Evolutionary conservation across 495 filamentous ascomycete genomes (phyloP), one percentile per base, ranked within the genome.

Genomic region (Penicillium soppii): DNA sequence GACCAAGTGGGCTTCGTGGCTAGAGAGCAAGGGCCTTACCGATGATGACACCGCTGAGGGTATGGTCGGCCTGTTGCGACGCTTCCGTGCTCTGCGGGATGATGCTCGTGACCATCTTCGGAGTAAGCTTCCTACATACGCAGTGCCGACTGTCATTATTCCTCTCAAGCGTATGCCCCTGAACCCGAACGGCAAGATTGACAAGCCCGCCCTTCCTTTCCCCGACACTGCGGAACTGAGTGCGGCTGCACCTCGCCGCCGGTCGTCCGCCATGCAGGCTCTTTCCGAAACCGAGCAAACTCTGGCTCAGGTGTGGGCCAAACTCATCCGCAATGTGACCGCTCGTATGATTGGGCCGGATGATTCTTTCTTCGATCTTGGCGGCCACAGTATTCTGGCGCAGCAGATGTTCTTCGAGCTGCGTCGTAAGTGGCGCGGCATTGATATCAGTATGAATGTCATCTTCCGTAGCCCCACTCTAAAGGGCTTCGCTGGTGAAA

Each of bases 111-210:
- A 89, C 23, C 80, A 88, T 52, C 71, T 97, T 35, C 86, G 85
- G 57, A 82, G 75, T 47, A 88, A 90, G 47, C 73, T 97, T 7
- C 87, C 94, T 7, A 60, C 73, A 2, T 92, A 97, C 59, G 88
- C 92, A 0, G 86, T 97, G 0, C 94, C 94, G 0, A 81, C 80
- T 0, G 78, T 92, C 27, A 80, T 91, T 52, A 88, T 98, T 23
- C 83, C 89, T 2, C 81, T 98, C 19, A 78, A 80, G 43, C 85
- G 85, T 33, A 80, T 97, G 45, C 92, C 92, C 0, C 74, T 97
- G 22, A 97, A 96, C 69, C 92, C 92, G 12, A 97, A 97, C 57
- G 92, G 91, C 52, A 97, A 96, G 73, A 84, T 95, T 38, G 94
- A 98, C 63, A 90, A 87, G 69, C 90, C 90, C 5, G 87, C 85